Evolutionary conservation across 345 rosid genomes (phyloP), one percentile per base, ranked within the genome.

Genomic region (Camelina neglecta): DNA sequence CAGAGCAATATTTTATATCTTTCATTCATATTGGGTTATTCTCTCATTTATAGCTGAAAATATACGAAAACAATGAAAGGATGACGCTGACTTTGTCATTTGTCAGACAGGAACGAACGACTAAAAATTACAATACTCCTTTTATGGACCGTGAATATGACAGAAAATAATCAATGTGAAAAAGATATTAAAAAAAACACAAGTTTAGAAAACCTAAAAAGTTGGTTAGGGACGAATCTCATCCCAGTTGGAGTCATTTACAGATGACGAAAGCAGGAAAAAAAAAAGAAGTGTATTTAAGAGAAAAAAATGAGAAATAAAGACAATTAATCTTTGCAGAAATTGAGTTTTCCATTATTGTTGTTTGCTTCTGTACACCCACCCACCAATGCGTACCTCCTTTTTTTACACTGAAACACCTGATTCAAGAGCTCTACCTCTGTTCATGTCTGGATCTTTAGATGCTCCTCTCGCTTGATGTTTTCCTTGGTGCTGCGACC

Each of bases 401-500:
- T 77, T 77, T 35, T 50, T 77, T 59, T 72, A 77, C 73, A 77
- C 72, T 58, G 72, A 57, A 77, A 65, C 72, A 71, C 67, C 76
- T 57, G 76, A 48, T 50, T 71, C 76, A 41, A 77, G 62, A 77
- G 67, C 76, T 71, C 54, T 15, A 48, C 61, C 49, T 67, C 59
- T 59, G 70, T 24, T 78, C 71, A 60, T 73, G 65, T 72, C 77
- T 39, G 65, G 36, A 67, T 72, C 73, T 55, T 78, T 79, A 11
- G 79, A 63, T 36, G 80, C 86, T 67, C 76, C 86, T 84, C 85
- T 87, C 67, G 84, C 83, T 5, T 84, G 88, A 49, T 88, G 96
- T 83, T 86, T 92, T 5, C 83, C 87, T 73, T 92, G 97, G 75
- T 84, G 87, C 69, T 87, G 91, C 36, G 91, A 87, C 97, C 97